phyloP scores from a whole-genome alignment of 345 rosid species.

The Melaleuca quinquenervia region DNA sequence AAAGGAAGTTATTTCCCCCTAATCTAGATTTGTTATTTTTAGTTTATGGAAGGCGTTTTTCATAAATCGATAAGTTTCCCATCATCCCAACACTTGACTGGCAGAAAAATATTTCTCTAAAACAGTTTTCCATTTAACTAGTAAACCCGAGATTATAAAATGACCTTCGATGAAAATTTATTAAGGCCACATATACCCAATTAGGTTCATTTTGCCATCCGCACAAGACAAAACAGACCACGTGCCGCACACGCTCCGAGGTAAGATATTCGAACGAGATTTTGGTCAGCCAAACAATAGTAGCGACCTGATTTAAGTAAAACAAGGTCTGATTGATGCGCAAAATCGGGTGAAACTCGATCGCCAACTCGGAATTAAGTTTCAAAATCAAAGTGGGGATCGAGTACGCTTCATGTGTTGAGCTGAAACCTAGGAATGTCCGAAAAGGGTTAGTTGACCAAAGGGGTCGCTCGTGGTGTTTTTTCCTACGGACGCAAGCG shows the following conservation, averaged over 20 bases:
- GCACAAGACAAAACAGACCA: neutral
- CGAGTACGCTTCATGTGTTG: neutral
- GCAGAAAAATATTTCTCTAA: too few relatives aligned
- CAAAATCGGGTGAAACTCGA: neutral
- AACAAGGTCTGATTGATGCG: neutral
- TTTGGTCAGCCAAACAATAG: accelerated
- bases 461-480: neutral
- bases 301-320: neutral
- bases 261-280: neutral
- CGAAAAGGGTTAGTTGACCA: neutral
- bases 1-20: too few relatives aligned
- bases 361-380: neutral
- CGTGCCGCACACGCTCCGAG: accelerated
- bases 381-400: neutral
- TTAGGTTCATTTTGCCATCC: neutral
- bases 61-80: too few relatives aligned
- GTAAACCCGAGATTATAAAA: neutral
- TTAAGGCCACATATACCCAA: neutral
- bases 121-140: too few relatives aligned
- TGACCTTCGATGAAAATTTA: neutral
- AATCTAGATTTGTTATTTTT: too few relatives aligned
- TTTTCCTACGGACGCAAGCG: neutral
- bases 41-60: too few relatives aligned
- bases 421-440: neutral
- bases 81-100: too few relatives aligned